Evolutionary conservation across 192 early-diverging fungal genomes (phyloP).

Genomic region (Borealophlyctis nickersoniae): DNA sequence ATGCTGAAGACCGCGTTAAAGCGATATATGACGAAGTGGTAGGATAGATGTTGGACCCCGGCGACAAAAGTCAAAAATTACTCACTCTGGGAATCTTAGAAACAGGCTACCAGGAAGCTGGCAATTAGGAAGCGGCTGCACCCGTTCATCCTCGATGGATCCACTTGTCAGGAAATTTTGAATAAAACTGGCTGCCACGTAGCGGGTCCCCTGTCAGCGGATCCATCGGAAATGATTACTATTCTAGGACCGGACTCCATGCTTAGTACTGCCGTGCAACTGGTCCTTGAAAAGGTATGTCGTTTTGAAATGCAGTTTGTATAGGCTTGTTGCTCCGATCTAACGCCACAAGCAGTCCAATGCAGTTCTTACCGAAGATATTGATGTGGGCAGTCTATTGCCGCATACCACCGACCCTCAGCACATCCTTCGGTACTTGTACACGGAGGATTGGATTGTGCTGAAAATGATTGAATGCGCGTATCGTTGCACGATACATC

Average conservation of each 20-base stretch:
- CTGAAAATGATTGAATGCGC: slow-evolving; percentile 78
- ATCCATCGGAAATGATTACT: slow-evolving; percentile 69
- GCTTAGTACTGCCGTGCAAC: slow-evolving; percentile 67
- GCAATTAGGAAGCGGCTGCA: slow-evolving; percentile 88
- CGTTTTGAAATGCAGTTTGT: no score
- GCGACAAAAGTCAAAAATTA: no score
- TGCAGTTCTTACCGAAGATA: no score
- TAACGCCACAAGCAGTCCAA: no score
- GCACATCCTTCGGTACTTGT: slow-evolving; percentile 72
- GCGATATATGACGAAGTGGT: slow-evolving; percentile 58
- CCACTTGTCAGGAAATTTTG: slow-evolving; percentile 76
- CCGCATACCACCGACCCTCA: slow-evolving; percentile 48
- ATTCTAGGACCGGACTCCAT: slow-evolving; percentile 75
- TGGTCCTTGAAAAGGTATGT: slow-evolving; percentile 83
- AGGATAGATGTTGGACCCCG: slow-evolving; percentile 10
- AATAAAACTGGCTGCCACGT: slow-evolving; percentile 86
- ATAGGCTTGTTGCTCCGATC: no score
- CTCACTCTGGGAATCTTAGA: slow-evolving; percentile 22
- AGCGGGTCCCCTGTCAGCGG: slow-evolving; percentile 66
- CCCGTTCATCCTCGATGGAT: slow-evolving; percentile 83
- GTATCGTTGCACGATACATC: slow-evolving; percentile 33
- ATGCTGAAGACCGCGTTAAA: slow-evolving; percentile 62
- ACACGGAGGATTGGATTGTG: slow-evolving; percentile 58
- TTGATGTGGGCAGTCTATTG: slow-evolving; percentile 59
- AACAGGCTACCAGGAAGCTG: slow-evolving; percentile 61